Evolutionary conservation across 192 early-diverging fungal species (phyloP).

Genomic region (Coemansia sp.): DNA sequence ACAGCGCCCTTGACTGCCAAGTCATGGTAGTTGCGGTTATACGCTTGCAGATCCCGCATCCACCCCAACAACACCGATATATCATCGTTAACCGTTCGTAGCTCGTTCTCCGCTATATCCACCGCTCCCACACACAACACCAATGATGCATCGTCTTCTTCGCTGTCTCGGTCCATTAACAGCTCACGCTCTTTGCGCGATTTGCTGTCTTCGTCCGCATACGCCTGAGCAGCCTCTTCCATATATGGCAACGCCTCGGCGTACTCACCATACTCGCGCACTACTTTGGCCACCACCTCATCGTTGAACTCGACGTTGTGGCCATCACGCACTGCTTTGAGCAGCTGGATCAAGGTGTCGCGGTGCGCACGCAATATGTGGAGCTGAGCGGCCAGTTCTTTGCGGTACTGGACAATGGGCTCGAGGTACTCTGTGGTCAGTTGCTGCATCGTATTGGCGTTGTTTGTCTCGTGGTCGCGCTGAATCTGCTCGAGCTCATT

Average conservation of each 20-base stretch:
- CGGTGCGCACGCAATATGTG: constrained; percentile 28
- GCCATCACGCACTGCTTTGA: constrained; percentile 57
- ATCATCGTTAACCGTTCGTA: constrained; percentile 26
- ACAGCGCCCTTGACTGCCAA: constrained; percentile 58
- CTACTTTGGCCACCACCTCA: constrained; percentile 62
- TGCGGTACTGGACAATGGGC: constrained; percentile 25
- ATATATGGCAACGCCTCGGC: constrained; percentile 45
- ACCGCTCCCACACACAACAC: constrained; percentile 26
- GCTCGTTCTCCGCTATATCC: constrained; percentile 26
- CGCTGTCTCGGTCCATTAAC: constrained; percentile 27
- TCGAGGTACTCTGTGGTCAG: constrained; percentile 34
- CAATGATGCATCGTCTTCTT: constrained; percentile 33
- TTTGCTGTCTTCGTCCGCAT: constrained; percentile 32
- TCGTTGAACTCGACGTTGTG: constrained; percentile 78
- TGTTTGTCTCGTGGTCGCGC: constrained; percentile 2
- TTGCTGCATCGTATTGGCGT: constrained; percentile 11
- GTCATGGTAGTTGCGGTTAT: constrained; percentile 62
- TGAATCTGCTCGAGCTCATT: constrained; percentile 32
- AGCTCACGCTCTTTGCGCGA: constrained; percentile 29
- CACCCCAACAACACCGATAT: constrained; percentile 10
- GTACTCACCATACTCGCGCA: constrained; percentile 64
- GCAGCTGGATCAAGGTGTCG: constrained; percentile 28
- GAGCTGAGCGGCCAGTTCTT: constrained; percentile 20
- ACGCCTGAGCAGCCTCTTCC: constrained; percentile 33
- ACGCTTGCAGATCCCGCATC: constrained; percentile 45